Base-by-base conservation (phyloP, 345 rosid species). In the Tarenaya hassleriana region DNA sequence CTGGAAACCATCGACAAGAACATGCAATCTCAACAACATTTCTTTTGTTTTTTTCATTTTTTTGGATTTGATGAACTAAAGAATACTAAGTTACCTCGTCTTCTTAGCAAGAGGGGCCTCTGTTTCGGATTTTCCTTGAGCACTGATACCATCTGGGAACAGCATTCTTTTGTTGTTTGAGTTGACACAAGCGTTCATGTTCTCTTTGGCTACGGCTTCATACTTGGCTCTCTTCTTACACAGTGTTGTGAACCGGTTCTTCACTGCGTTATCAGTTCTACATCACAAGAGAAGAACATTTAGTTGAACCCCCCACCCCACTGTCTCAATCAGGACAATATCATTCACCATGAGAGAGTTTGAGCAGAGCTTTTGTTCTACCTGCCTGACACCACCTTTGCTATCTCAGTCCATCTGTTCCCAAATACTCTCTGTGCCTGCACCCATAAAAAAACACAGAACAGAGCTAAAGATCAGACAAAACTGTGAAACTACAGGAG, bases 301-400 rank as follows among this genome's bases (percentile, higher is more conserved):
- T 50, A 41, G 43, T 42, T 37, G 9, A 7, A 37, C 27, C 8
- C n/a, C n/a, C n/a, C n/a, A n/a, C n/a, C n/a, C n/a, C n/a, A n/a
- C 7, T 27, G 10, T 1, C 39, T 57, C 60, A 47, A 7, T 24
- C 33, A 17, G 1, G 43, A 48, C 58, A 33, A 43, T 47, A 45
- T 12, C 37, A 56, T 32, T 32, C 27, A 32, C 41, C 21, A 35
- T 13, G 17, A 42, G 39, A 21, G 33, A 38, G 38, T 50, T 64
- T 29, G 7, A 21, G 5, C 8, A 32, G 21, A 14, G 16, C 12
- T 37, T 32, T 47, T 1, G 16, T 24, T 55, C 19, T 86, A 92
- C 98, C 98, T 88, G 70, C 98, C 97, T 63, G 96, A 85, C 69
- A 92, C 95, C 80, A 88, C 95, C 81, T 92, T 92, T 50, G 98